Evolutionary conservation across 2,329 filamentous ascomycete species (phyloP), one percentile per base, ranked within the genome.

Genomic region (Penicillium palitans): DNA sequence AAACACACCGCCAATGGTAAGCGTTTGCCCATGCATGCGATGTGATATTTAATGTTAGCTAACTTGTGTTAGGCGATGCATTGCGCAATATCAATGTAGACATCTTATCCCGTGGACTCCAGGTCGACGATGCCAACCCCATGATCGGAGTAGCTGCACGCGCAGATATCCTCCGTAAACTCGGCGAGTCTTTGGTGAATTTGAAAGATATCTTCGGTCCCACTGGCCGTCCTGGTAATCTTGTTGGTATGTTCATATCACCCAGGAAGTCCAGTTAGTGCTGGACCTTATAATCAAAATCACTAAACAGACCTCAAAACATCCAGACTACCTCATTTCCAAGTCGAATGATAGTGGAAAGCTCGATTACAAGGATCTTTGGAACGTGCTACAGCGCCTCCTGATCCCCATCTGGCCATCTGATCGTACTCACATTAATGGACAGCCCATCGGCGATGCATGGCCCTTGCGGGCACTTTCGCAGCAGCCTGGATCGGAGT

Each of bases 321-420:
- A 10, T 47, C 2, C 19, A 82, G 80, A 82, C 45, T 75, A 76
- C 53, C 64, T 83, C 8, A 59, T 75, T 5, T 62, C 44, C 2
- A 70, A 25, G 55, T 68, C n/a, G 52, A 70, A 1, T 63, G 68
- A 1, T 19, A 45, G 42, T 9, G 55, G 55, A 10, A 58, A 65
- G 2, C 64, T 80, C 6, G 75, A 81, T 55, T 77, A 76, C 40
- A 66, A 71, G 8, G 55, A 65, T 2, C 72, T 82, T 13, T 80
- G 81, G 81, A 64, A 66, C 5, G 69, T 73, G 2, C 70, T 81
- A 2, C 81, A 83, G 53, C 68, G 59, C 0, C 66, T 80, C 0
- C 70, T 83, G 10, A 77, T 83, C 1, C 81, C 81, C 0, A 72
- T 76, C 0, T 83, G 81, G 81, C 80, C 81, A 1, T 72, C 74